phyloP scores from a whole-genome alignment of 345 rosid genomes.

The Citrus glauca region DNA sequence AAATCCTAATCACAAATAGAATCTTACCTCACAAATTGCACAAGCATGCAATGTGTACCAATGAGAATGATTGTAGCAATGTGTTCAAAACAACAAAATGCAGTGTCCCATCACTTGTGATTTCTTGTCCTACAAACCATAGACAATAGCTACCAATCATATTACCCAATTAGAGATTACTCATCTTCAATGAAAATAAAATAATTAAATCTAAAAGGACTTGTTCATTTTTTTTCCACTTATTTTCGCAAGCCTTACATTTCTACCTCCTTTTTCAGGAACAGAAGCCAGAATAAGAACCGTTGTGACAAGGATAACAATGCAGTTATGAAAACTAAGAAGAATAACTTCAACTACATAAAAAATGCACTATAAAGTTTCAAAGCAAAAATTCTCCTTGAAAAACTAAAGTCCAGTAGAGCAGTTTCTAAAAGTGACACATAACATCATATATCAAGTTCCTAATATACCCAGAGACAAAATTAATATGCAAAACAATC shows the following conservation, averaged over 20 bases:
- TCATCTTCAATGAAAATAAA: neutral
- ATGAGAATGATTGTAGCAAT: slow-evolving; percentile 87
- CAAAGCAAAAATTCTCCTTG: neutral
- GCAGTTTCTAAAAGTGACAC: too few species aligned
- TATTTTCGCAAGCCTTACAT: slow-evolving; percentile 45
- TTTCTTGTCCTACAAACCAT: slow-evolving; percentile 72
- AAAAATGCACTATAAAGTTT: slow-evolving; percentile 4
- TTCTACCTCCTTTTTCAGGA: slow-evolving; percentile 99
- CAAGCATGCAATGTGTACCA: slow-evolving; percentile 61
- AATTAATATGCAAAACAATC: neutral
- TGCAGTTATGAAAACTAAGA: slow-evolving; percentile 79
- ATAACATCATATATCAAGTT: too few species aligned
- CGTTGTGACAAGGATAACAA: slow-evolving; percentile 91
- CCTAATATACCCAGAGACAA: neutral
- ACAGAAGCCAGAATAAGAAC: slow-evolving; percentile 88
- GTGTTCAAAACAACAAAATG: slow-evolving; percentile 95
- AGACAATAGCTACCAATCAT: neutral
- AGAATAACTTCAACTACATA: slow-evolving; percentile 87
- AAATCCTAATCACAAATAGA: too few species aligned
- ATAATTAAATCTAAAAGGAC: neutral
- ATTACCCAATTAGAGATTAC: neutral
- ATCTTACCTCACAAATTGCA: too few species aligned
- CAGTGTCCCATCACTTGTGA: slow-evolving; percentile 82
- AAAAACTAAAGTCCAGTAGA: too few species aligned
- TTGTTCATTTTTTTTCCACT: neutral